Evolutionary conservation across 164 flowering plant genomes (phyloP).

Genomic region (Magnolia sinica): DNA sequence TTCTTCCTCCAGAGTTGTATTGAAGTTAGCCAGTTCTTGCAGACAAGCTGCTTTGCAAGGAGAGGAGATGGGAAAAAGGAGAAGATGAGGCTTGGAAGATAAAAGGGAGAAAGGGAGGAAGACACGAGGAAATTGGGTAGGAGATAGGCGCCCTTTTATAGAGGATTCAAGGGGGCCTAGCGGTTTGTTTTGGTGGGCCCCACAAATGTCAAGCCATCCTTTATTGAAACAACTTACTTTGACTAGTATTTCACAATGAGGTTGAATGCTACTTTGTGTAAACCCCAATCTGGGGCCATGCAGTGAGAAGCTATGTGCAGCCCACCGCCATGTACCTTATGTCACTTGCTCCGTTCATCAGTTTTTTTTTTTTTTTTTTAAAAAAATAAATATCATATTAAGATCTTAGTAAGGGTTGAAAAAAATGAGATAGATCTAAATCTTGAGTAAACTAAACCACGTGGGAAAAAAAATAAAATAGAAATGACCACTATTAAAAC

Average conservation of each 20-base stretch:
- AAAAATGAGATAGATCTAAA: no score
- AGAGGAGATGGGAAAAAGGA: background rate
- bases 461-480: no score
- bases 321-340: no score
- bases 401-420: no score
- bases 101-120: background rate
- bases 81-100: background rate
- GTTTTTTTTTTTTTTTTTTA: no score
- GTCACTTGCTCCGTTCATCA: no score
- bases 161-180: background rate
- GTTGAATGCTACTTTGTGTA: no score
- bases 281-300: no score
- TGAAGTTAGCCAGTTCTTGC: conserved; percentile 67
- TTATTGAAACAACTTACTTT: background rate
- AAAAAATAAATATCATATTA: no score
- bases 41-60: background rate
- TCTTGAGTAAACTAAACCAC: no score
- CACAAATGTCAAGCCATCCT: background rate
- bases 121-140: background rate
- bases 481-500: no score
- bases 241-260: background rate
- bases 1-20: conserved; percentile 48
- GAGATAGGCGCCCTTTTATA: background rate
- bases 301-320: no score
- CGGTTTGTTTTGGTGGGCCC: background rate